Evolutionary conservation across 345 rosid genomes (phyloP).

Genomic region (Erucastrum elatum): DNA sequence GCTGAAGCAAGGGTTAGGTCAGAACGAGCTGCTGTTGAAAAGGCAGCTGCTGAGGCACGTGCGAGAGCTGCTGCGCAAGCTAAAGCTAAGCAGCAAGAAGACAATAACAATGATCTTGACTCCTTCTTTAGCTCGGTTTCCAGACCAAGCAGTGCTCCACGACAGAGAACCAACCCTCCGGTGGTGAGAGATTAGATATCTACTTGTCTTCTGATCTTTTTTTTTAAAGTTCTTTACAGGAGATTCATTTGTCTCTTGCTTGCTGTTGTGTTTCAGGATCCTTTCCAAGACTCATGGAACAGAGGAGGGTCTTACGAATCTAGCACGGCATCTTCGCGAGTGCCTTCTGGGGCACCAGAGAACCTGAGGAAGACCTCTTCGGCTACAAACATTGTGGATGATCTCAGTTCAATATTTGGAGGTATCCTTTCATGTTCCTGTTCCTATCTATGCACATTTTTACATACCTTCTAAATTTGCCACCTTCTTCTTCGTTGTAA

Average conservation of each 20-base stretch:
- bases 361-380: constrained; percentile 83
- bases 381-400: constrained; percentile 54
- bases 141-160: constrained; percentile 85
- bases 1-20: constrained; percentile 45
- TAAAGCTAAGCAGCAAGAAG: constrained; percentile 53
- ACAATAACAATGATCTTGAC: constrained; percentile 75
- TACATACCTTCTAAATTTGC: no score
- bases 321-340: constrained; percentile 35
- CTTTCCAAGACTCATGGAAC: constrained; percentile 64
- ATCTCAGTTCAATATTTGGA: constrained; percentile 74
- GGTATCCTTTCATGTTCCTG: constrained; percentile 29
- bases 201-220: neutral
- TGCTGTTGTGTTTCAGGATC: constrained; percentile 55
- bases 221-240: neutral
- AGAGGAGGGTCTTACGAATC: constrained; percentile 71
- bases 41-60: constrained; percentile 69
- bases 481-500: constrained; percentile 31
- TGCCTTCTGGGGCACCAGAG: constrained; percentile 24
- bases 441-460: no score
- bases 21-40: constrained; percentile 85
- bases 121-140: constrained; percentile 73
- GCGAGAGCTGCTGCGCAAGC: constrained; percentile 46
- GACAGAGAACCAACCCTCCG: constrained; percentile 68
- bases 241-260: constrained; percentile 4
- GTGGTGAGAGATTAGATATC: constrained; percentile 16